Base-by-base conservation (phyloP, 73 alveolate genomes). In the Paramecium caudatum region DNA sequence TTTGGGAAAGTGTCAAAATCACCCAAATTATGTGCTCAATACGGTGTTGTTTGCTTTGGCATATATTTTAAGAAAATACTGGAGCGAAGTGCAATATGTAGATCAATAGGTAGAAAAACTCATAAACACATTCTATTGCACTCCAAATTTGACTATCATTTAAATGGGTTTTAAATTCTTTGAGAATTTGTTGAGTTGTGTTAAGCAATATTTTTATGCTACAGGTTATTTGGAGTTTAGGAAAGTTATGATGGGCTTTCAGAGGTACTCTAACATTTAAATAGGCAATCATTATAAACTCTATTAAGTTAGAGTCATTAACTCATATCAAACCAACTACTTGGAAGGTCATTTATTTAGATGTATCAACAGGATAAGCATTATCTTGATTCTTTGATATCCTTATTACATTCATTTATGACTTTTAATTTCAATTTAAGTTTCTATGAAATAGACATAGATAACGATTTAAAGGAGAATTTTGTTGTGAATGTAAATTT, bases 191-290 rank as follows among this genome's bases (percentile, higher is more conserved):
- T 37, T 74, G 4, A 74, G 47, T 74, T 74, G 69, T 41, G 70
- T 74, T 21, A 45, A 43, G 0, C 43, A 74, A 41, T 74, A 74
- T 74, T 27, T 21, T 45, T 74, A 74, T 41, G 62, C 88, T 21
- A 27, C 88, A 13, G 88, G 88, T 6, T 74, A 74, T 43, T 21
- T 74, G n/a, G 88, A 74, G 32, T 74, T 74, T 45, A 74, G 88
- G 43, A 74, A 74, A 45, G 41, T 74, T 25, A 74, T 74, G 88
- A 36, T 74, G 39, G 88, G 69, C 1, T 74, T 74, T 43, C 16
- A 74, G 10, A 74, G 88, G 88, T 74, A 34, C 0, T 37, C 27
- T 39, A 27, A 27, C 2, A 21, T 55, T 19, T 0, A 50, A 4
- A 0, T 37, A 68, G 84, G n/a, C 34, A 34, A 68, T 34, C 84